Evolutionary conservation across 2,329 filamentous ascomycete genomes (phyloP), one percentile per base, ranked within the genome.

Genomic region (Alternaria rosae): DNA sequence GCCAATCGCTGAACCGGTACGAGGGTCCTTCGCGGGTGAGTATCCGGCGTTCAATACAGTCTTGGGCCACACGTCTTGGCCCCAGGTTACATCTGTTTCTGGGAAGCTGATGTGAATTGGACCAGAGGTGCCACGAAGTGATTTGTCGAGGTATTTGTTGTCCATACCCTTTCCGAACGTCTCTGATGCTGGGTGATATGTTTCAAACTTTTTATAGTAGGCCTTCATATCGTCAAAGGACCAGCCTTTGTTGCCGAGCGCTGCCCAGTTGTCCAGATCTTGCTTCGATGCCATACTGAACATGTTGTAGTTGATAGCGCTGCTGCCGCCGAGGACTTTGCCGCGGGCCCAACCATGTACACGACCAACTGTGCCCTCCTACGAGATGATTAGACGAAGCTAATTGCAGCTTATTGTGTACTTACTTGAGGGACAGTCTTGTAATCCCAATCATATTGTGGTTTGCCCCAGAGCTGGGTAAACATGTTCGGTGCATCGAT

Each of bases 171-270:
- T 43, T 2, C 64, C 67, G 1, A 71, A 47, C 4, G 38, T 61
- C 28, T 75, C 65, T 0, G 67, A 67, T 10, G 70, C 61, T 5
- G 70, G 68, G 28, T 74, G 70, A 20, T 78, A 76, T 2, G 69
- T 79, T 57, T 81, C 73, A 13, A 71, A 75, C 57, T 80, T 81
- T 25, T 69, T 69, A 48, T 77, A 77, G 61, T 80, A 81, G 1
- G 74, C 76, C 4, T 68, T 57, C 7, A 81, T 51, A 1, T 70
- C 64, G 13, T 78, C 67, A 68, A 76, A 81, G 17, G 67, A 71
- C 80, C 79, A 81, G 8, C 76, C 76, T 11, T 70, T 59, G 53
- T 81, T 81, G 5, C 79, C 80, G 15, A 80, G 62, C 58, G 76
- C 67, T n/a, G 59, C 76, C 81, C 81, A 83, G 3, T 79, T 78